A percentile compares a stretch with the other conserved stretches of the same genome.
Evolutionary conservation across 768 basidiomycete species (phyloP).

Genomic region (Pleurotus djamor): DNA sequence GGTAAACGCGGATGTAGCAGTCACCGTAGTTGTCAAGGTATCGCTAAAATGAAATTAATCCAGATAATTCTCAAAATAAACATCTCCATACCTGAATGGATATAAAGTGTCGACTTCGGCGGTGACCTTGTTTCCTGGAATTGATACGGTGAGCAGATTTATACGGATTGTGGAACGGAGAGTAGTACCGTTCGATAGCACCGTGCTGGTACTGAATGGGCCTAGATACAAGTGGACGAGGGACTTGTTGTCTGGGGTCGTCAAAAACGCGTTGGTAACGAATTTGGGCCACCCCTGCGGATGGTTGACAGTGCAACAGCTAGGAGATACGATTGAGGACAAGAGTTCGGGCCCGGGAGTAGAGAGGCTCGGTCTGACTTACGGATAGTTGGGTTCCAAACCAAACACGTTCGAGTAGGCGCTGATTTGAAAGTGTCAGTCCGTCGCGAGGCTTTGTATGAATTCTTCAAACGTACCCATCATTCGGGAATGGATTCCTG

Average conservation of each 20-base stretch:
- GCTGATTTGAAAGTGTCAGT: not conserved
- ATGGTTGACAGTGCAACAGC: slow-evolving; percentile 52
- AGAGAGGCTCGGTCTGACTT: slow-evolving; percentile 9
- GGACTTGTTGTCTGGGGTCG: slow-evolving; percentile 40
- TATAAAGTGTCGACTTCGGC: slow-evolving; percentile 47
- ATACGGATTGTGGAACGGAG: no score
- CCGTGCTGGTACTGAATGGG: slow-evolving; percentile 39
- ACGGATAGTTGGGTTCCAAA: slow-evolving; percentile 50
- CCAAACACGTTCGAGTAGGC: slow-evolving; percentile 50
- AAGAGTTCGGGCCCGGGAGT: not conserved
- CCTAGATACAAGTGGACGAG: slow-evolving; percentile 49
- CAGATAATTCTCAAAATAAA: not conserved
- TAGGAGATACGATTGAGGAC: slow-evolving; percentile 8
- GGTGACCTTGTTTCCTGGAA: slow-evolving; percentile 36
- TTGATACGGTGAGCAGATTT: no score
- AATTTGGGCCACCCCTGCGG: slow-evolving; percentile 58
- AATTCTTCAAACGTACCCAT: slow-evolving; percentile 32
- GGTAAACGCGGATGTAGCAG: slow-evolving; percentile 37
- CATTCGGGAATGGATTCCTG: slow-evolving; percentile 49
- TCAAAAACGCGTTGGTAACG: slow-evolving; percentile 48
- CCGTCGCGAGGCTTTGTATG: not conserved
- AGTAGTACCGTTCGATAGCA: slow-evolving; percentile 31
- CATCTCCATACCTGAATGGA: slow-evolving; percentile 32
- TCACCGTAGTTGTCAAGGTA: slow-evolving; percentile 42
- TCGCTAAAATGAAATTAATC: slow-evolving; percentile 20